phyloP scores from a whole-genome alignment of 140 eudicot species.

The Stevia rebaudiana region DNA sequence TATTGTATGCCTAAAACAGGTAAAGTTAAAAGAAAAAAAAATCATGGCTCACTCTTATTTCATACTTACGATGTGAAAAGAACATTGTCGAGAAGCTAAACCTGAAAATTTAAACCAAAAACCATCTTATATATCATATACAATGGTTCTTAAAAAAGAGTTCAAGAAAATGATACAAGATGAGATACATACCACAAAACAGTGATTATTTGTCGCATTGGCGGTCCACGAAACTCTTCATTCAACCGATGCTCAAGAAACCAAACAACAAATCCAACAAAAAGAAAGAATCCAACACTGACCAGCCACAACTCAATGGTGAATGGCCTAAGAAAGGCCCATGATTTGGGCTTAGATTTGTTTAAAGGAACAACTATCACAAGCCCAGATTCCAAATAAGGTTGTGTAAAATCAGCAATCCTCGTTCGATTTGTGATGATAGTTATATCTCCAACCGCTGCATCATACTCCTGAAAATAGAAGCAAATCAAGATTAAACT shows the following conservation, averaged over 20 bases:
- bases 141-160: not conserved
- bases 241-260: slow-evolving; percentile 32
- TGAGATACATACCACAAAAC: slow-evolving; percentile 24
- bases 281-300: slow-evolving; percentile 24
- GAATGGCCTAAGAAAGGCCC: slow-evolving; percentile 34
- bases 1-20: too few relatives aligned
- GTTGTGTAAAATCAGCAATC: slow-evolving; percentile 29
- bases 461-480: slow-evolving; percentile 31
- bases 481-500: not conserved
- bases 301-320: slow-evolving; percentile 27
- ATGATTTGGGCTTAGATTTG: slow-evolving; percentile 11
- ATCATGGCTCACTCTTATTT: not conserved
- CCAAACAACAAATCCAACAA: slow-evolving; percentile 35
- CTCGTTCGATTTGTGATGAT: slow-evolving; percentile 26
- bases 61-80: slow-evolving; percentile 29
- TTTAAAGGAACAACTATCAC: slow-evolving; percentile 23
- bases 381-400: slow-evolving; percentile 27
- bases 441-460: slow-evolving; percentile 32
- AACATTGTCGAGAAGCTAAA: slow-evolving; percentile 38
- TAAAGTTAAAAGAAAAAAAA: too few relatives aligned
- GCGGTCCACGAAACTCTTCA: slow-evolving; percentile 30
- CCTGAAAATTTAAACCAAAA: slow-evolving; percentile 6
- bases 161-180: not conserved
- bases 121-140: not conserved
- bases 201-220: slow-evolving; percentile 20